Base-by-base conservation (phyloP, 495 filamentous ascomycete species). In the Chlorociboria aeruginascens region DNA sequence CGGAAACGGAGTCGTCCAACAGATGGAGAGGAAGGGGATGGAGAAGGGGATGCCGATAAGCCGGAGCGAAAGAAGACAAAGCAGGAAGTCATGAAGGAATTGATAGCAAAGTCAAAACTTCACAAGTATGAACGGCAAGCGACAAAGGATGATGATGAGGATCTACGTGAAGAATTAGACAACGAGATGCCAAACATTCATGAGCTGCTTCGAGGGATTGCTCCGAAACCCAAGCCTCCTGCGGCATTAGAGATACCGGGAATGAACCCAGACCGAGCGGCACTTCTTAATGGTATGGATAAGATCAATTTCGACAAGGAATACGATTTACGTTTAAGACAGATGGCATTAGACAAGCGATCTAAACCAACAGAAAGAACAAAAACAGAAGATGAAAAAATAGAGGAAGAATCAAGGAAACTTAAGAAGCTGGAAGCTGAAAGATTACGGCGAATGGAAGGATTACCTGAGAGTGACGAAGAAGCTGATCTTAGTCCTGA, bases 41-140 rank as follows among this genome's bases (percentile, higher is more conserved):
- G 61, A 3, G 61, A 56, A 9, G 20, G 1, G 20, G 72, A 64
- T 1, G 72, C 64, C 29, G 74, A 69, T 25, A 72, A 78, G 25
- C 81, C 85, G 0, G 83, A 86, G 51, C 73, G 80, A 37, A 95
- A 95, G 60, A 99, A 95, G 67, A 84, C 79, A 14, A 96, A 90
- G 62, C 78, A 87, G 40, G 92, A 99, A 60, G 85, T 97, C 31
- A 95, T 96, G 83, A 83, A 90, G 55, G 93, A 98, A 64, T 79
- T 97, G 50, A 97, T 97, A 50, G 84, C 89, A 33, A 99, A 97
- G 65, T 97, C 93, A 2, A 99, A 97, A 61, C 73, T 85, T 28
- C 72, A 95, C 70, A 97, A 93, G 66, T 83, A 86, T 49, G 88
- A 96, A 65, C 81, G 92, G 16, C 93, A 97, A 66, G 78, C 86